phyloP scores from a whole-genome alignment of 1,284 basidiomycete species.

The Agroathelia rolfsii region DNA sequence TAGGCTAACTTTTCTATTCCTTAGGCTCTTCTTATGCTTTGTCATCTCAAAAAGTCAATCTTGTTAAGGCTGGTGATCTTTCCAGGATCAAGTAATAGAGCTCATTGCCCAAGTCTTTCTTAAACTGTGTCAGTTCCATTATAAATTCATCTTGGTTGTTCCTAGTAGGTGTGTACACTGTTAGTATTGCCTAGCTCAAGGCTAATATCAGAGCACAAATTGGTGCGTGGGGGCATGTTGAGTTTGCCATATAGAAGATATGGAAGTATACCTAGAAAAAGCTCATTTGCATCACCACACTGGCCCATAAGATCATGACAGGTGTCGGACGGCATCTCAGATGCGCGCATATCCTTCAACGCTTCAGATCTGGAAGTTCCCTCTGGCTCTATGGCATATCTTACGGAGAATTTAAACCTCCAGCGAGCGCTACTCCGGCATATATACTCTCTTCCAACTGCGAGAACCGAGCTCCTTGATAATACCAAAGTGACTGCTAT shows the following conservation, averaged over 20 bases:
- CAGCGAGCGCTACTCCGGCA: constrained; percentile 70
- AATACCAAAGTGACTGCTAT: constrained; percentile 64
- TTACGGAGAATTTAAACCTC: constrained; percentile 87
- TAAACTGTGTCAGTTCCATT: constrained; percentile 85
- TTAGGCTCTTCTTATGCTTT: too few species aligned
- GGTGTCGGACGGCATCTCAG: constrained; percentile 87
- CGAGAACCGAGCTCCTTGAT: constrained; percentile 55
- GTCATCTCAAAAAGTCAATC: constrained; percentile 51
- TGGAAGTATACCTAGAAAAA: constrained; percentile 51
- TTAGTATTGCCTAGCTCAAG: not conserved
- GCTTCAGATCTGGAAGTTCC: constrained; percentile 49
- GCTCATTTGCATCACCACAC: constrained; percentile 5
- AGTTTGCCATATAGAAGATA: constrained; percentile 70
- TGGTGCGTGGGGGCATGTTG: constrained; percentile 79
- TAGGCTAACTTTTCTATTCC: too few species aligned
- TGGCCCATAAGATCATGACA: constrained; percentile 19
- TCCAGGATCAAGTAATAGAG: constrained; percentile 63
- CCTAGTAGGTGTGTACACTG: constrained; percentile 48
- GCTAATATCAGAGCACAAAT: constrained; percentile 64
- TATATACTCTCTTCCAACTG: constrained; percentile 31
- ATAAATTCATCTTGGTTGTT: constrained; percentile 78
- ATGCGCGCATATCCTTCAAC: constrained; percentile 68
- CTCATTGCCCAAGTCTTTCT: constrained; percentile 48
- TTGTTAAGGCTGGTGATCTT: constrained; percentile 78
- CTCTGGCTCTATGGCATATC: constrained; percentile 65